Evolutionary conservation across 129 eudicot genomes (phyloP), one percentile per base, ranked within the genome.

Genomic region (Helianthus annuus): DNA sequence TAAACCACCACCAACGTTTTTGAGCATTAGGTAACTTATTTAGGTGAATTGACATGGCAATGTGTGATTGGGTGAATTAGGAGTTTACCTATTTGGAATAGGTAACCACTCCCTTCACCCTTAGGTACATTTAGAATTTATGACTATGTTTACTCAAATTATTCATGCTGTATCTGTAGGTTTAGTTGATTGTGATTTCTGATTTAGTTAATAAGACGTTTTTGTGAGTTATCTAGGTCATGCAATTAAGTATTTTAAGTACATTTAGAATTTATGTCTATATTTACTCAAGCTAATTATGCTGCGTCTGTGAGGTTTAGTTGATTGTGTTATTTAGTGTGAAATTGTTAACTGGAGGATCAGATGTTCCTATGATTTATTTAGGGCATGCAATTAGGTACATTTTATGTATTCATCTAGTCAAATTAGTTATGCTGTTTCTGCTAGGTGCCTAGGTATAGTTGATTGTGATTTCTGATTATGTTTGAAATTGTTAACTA

Each of bases 381-480:
- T 4, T 56, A 19, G 34, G 62, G 34, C 62, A 52, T 52, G 24
- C 58, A 52, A 15, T 52, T 52, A 52, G 58, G 27, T 52, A 15
- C 24, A n/a, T 52, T 52, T 52, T n/a, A n/a, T n/a, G n/a, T n/a
- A n/a, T n/a, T n/a, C n/a, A 52, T 52, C 9, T 52, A 52, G 22
- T n/a, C 2, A 52, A n/a, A 52, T 6, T 16, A 52, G 36, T 27
- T n/a, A 15, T 71, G 55, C 13, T 65, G 52, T 74, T 59, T 16
- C 24, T 53, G 79, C n/a, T n/a, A n/a, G n/a, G n/a, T n/a, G n/a
- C n/a, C 56, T 66, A 63, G 74, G 66, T 71, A 17, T 64, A 75
- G 57, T 49, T 66, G 74, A 22, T 66, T 12, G 59, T 34, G 40
- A 2, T 55, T 15, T 51, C 60, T 56, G 36, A 27, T 68, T 61